A percentile compares a stretch with the other conserved stretches of the same genome.
phyloP scores from a whole-genome alignment of 345 rosid species.

The Acer yangbiense region DNA sequence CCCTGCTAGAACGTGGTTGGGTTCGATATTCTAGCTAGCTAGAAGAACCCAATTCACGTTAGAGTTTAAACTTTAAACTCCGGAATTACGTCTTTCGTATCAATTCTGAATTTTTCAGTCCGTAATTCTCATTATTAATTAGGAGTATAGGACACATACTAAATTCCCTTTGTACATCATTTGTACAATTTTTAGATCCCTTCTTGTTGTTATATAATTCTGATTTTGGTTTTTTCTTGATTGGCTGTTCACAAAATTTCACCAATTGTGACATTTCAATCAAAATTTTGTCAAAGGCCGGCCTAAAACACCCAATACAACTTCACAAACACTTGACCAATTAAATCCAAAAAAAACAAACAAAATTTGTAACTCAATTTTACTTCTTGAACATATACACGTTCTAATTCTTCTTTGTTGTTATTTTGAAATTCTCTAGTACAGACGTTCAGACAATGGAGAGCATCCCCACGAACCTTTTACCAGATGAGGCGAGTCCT shows the following conservation, averaged over 20 bases:
- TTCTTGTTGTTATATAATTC: neutral
- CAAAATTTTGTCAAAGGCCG: neutral
- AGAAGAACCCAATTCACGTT: neutral
- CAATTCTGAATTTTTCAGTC: neutral
- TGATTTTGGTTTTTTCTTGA: slow-evolving; percentile 5
- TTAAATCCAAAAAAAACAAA: too few species aligned
- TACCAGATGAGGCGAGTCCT: slow-evolving; percentile 43
- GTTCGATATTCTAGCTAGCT: neutral
- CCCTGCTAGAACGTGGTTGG: too few species aligned
- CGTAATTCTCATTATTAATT: neutral
- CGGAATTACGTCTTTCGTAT: neutral
- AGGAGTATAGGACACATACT: neutral
- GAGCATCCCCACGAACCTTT: slow-evolving; percentile 39
- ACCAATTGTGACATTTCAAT: slow-evolving; percentile 7
- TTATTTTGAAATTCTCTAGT: neutral
- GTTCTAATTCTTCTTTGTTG: neutral
- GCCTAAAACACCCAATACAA: neutral
- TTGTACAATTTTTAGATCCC: neutral
- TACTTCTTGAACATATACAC: neutral
- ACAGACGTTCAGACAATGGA: slow-evolving; percentile 21
- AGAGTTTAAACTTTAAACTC: neutral
- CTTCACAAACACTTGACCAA: neutral
- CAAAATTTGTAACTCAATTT: neutral
- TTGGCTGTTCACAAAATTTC: neutral
- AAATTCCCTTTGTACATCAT: neutral